Base-by-base conservation (phyloP, 2,329 filamentous ascomycete genomes). In the Sphaerulina populicola region DNA sequence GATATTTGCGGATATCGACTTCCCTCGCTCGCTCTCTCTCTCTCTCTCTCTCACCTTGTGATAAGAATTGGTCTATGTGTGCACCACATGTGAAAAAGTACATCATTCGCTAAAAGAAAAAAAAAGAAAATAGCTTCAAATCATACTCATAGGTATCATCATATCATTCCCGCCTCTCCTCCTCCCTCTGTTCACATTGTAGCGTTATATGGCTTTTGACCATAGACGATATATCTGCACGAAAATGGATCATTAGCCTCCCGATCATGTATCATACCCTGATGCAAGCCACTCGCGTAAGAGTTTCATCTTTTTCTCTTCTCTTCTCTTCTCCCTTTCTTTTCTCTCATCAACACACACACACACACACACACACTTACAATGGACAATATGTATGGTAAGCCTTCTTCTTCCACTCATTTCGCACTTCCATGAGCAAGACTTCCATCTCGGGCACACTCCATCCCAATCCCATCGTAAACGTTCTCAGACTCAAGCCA, bases 381-480 rank as follows among this genome's bases (percentile, higher is more conserved):
- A 66, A 55, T 9, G 58, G 62, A 31, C 60, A 58, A 51, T 64
- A 65, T 15, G 49, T 59, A 48, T 65, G 62, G 12, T 62, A 55
- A 10, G 51, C 42, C 30, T 56, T 56, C 47, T 60, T 59, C 52
- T 57, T 58, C 54, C 57, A 59, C 42, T 63, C 62, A 2, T 52
- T 51, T 42, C 54, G 51, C 18, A 63, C 61, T 33, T 62, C 55
- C 56, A 60, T 58, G 15, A 64, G 44, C 36, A 65, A 40, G 2
- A 63, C 57, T 50, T 64, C 61, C 55, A 62, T 61, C 43, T 63
- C 59, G 52, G 59, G 54, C 37, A 60, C 55, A 9, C 46, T 58
- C 63, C 63, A 65, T 6, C 58, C 56, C 21, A 65, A 46, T 2
- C 58, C 63, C 15, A 57, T 52, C 9, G 62, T 64, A 30, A 65